Conservation (phyloP, 495 filamentous ascomycete species). For the Glutinoglossum americanum region DNA sequence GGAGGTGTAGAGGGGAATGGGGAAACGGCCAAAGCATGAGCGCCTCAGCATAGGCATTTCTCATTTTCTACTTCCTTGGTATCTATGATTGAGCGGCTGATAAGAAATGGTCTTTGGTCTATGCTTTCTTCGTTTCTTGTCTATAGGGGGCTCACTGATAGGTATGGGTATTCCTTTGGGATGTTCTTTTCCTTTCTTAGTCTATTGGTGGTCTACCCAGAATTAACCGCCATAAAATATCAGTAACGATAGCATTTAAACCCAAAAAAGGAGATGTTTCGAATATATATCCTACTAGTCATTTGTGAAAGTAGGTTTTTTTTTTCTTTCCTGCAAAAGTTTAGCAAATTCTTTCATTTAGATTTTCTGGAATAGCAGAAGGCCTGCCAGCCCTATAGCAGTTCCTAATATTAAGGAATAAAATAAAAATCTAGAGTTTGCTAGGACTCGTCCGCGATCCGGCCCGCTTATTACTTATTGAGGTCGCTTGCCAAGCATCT, state of each 20-base stretch:
- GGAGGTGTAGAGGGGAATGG: not conserved
- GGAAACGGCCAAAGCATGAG: not conserved
- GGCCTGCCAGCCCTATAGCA: too few species aligned
- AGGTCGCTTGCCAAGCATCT: too few species aligned
- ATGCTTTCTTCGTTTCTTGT: not conserved
- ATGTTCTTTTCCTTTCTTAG: not conserved
- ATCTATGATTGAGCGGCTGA: not conserved
- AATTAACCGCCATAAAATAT: not conserved
- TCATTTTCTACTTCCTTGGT: not conserved
- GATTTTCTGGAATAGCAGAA: too few species aligned
- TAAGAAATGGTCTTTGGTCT: not conserved
- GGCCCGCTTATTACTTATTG: too few species aligned
- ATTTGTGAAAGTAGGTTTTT: too few species aligned
- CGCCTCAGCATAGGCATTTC: not conserved
- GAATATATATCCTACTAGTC: too few species aligned
- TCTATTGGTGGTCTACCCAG: not conserved
- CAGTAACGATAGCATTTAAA: not conserved
- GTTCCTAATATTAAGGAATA: too few species aligned
- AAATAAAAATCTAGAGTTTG: too few species aligned
- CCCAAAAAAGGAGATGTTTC: not conserved
- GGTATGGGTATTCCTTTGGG: not conserved
- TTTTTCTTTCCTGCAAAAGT: too few species aligned
- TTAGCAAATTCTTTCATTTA: too few species aligned
- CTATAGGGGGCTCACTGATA: not conserved
- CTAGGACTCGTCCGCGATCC: too few species aligned